phyloP scores from a whole-genome alignment of 495 filamentous ascomycete species.

The Aspergillus bridgeri region DNA sequence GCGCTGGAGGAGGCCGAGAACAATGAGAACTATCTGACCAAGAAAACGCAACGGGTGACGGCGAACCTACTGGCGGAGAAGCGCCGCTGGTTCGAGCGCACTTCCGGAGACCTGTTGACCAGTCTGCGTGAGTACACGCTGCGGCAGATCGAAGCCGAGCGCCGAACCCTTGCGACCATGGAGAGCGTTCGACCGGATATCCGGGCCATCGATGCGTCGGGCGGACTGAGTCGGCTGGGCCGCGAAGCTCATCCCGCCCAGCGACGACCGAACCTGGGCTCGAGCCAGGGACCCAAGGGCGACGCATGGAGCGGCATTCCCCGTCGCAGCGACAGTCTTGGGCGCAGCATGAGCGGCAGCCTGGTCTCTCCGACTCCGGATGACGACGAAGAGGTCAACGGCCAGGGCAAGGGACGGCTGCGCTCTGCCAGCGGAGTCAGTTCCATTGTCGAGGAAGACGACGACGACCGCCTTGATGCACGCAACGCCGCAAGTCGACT shows the following conservation, averaged over 20 bases:
- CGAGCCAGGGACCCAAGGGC: slow-evolving; percentile 89
- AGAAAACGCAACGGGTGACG: slow-evolving; percentile 84
- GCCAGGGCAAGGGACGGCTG: slow-evolving; percentile 48
- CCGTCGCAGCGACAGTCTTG: slow-evolving; percentile 70
- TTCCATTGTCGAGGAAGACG: slow-evolving; percentile 73
- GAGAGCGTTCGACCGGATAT: slow-evolving; percentile 92
- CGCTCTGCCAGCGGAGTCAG: slow-evolving; percentile 60
- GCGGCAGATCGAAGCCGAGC: slow-evolving; percentile 93
- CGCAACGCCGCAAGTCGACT: slow-evolving; percentile 90
- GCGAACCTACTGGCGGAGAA: slow-evolving; percentile 85
- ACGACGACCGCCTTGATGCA: slow-evolving; percentile 92
- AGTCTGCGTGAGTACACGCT: slow-evolving; percentile 89
- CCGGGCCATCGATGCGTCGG: slow-evolving; percentile 82
- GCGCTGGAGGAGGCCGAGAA: slow-evolving; percentile 81
- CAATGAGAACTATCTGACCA: slow-evolving; percentile 71
- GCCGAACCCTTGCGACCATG: slow-evolving; percentile 84
- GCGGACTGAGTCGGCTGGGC: slow-evolving; percentile 83
- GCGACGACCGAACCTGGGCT: slow-evolving; percentile 71
- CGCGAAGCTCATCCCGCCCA: slow-evolving; percentile 78
- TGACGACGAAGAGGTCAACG: slow-evolving; percentile 43
- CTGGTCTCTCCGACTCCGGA: slow-evolving; percentile 43
- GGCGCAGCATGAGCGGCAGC: slow-evolving; percentile 72
- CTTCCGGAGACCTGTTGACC: slow-evolving; percentile 71
- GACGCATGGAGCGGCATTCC: slow-evolving; percentile 97
- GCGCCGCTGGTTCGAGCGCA: slow-evolving; percentile 85